Evolutionary conservation across 169 alveolate genomes (phyloP).

Genomic region (Eimeria necatrix): DNA sequence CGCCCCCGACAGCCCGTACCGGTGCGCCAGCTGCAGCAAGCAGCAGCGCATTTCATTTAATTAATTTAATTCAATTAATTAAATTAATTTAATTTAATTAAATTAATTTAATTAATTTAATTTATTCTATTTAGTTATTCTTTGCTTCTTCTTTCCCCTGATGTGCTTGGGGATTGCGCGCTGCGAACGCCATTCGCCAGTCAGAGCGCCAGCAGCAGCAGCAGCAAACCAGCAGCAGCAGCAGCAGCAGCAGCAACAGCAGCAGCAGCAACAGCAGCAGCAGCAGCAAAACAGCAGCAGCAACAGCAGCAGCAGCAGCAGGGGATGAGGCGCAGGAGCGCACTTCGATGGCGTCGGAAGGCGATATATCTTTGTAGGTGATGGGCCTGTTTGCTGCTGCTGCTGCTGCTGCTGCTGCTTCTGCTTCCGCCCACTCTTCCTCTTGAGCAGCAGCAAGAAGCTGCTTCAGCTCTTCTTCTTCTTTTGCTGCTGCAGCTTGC

Average conservation of each 20-base stretch:
- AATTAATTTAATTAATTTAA: too few relatives aligned
- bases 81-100: too few relatives aligned
- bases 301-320: constrained; percentile 36
- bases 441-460: constrained; percentile 50
- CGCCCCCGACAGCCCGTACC: constrained; percentile 18
- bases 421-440: constrained; percentile 53
- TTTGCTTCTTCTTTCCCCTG: too few relatives aligned
- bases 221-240: not conserved
- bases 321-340: not conserved
- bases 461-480: constrained; percentile 45
- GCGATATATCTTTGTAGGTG: not conserved
- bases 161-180: too few relatives aligned
- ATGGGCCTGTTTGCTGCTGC: constrained; percentile 41
- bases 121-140: too few relatives aligned
- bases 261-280: not conserved
- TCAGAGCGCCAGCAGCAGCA: too few relatives aligned
- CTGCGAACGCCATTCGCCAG: too few relatives aligned
- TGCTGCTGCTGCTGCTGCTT: constrained; percentile 52
- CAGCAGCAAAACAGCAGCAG: constrained; percentile 26
- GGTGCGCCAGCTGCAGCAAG: constrained; percentile 66
- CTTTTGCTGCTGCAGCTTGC: constrained; percentile 60
- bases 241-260: constrained; percentile 2
- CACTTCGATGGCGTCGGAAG: not conserved
- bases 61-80: too few relatives aligned
- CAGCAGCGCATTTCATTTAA: too few relatives aligned